Percentiles rank a stretch among this genome's conserved stretches.
Conservation (phyloP, 2,329 filamentous ascomycete genomes). For the Beauveria sp. region DNA sequence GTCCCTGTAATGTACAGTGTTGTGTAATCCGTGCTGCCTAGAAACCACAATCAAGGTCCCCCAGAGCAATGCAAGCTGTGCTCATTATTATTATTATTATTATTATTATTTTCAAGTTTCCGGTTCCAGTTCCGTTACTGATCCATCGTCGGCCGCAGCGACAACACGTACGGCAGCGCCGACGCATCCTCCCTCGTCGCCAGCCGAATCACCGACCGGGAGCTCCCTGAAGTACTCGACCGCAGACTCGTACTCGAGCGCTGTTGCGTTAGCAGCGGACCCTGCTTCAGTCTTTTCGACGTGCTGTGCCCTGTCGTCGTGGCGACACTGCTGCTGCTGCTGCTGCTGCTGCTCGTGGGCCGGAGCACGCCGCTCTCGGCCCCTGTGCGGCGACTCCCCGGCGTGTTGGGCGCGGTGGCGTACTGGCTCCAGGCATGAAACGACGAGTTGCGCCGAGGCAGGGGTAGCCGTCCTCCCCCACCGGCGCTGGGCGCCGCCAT, state of each 20-base stretch:
- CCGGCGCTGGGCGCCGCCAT: background rate
- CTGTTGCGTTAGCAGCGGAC: constrained; percentile 32
- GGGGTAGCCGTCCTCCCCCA: constrained; percentile 13
- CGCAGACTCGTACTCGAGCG: constrained; percentile 32
- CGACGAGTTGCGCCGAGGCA: constrained; percentile 32
- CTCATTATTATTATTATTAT: background rate
- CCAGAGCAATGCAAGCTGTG: background rate
- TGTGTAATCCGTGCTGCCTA: background rate
- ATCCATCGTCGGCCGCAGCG: constrained; percentile 24
- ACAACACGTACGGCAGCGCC: constrained; percentile 30
- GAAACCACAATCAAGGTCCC: background rate
- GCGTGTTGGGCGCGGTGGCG: constrained; percentile 47
- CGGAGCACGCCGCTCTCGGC: constrained; percentile 26
- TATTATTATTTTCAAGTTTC: background rate
- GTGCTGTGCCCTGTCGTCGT: constrained; percentile 15
- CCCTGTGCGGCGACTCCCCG: constrained; percentile 32
- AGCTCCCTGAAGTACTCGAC: constrained; percentile 28
- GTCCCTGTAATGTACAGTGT: background rate
- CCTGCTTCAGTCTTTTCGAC: constrained; percentile 23
- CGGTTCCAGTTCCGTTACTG: background rate
- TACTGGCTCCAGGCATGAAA: constrained; percentile 37
- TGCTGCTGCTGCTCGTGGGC: constrained; percentile 23
- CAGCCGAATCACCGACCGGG: constrained; percentile 41
- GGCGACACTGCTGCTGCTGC: constrained; percentile 31
- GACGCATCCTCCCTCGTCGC: constrained; percentile 29